Percentiles rank a stretch among this genome's conserved stretches.
These are phyloP conservation scores for Plasmodium chabaudi DNA, from an alignment of 169 alveolate genomes.

Conservation along the genomic window DNA sequence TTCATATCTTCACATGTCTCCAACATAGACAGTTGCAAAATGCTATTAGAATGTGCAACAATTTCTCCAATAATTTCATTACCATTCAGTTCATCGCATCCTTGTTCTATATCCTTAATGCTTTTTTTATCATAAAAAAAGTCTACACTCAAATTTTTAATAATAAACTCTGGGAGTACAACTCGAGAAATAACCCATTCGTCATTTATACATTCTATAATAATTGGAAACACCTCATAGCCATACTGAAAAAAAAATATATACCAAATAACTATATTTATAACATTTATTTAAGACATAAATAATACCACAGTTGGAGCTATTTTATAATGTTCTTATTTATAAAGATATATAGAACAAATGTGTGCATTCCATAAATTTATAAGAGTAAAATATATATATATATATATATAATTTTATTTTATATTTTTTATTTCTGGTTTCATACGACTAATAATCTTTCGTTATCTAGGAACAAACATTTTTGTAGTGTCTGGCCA, in stretches of 20 bases:
- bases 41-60: slow-evolving; percentile 61
- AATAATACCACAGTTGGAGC: too few relatives aligned
- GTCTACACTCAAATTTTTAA: slow-evolving; percentile 64
- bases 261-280: not conserved
- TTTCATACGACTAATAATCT: slow-evolving; percentile 45
- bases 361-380: too few relatives aligned
- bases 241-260: slow-evolving; percentile 48
- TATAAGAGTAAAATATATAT: not conserved
- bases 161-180: slow-evolving; percentile 54
- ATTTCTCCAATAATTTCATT: slow-evolving; percentile 72
- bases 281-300: too few relatives aligned
- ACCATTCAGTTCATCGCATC: slow-evolving; percentile 32
- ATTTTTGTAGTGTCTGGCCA: slow-evolving; percentile 62
- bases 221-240: slow-evolving; percentile 62
- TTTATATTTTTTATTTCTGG: not conserved
- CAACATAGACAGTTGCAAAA: slow-evolving; percentile 55
- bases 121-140: slow-evolving; percentile 65
- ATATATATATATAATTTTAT: not conserved
- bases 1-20: slow-evolving; percentile 33
- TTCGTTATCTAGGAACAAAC: slow-evolving; percentile 44
- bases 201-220: slow-evolving; percentile 27
- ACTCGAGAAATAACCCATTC: slow-evolving; percentile 65
- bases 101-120: slow-evolving; percentile 64
- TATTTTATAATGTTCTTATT: not conserved
- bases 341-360: not conserved